Percentiles rank a stretch among this genome's conserved stretches.
Evolutionary conservation across 2,329 filamentous ascomycete species (phyloP).

Genomic region (Ophiocordyceps unilateralis): DNA sequence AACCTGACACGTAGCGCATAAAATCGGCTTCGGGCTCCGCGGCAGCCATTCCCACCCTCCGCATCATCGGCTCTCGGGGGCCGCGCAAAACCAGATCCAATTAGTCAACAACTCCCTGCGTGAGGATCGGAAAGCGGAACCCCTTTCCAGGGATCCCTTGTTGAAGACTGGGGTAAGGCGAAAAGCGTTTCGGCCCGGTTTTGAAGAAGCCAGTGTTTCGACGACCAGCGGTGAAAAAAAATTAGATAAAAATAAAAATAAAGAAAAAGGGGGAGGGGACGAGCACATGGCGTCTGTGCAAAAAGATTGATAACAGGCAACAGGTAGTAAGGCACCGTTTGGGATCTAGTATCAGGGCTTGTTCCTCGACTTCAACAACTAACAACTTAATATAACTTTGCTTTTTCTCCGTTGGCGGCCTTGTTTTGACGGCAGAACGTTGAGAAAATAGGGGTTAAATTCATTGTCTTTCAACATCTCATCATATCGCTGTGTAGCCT

Average conservation of each 20-base stretch:
- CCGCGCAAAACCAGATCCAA: background rate
- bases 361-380: too few relatives aligned
- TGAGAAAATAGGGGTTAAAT: too few relatives aligned
- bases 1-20: background rate
- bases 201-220: background rate
- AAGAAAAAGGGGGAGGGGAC: too few relatives aligned
- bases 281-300: too few relatives aligned
- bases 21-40: background rate
- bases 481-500: background rate
- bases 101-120: background rate
- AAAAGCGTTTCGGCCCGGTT: background rate
- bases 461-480: background rate
- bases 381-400: too few relatives aligned
- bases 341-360: too few relatives aligned
- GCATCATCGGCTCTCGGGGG: background rate
- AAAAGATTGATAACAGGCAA: too few relatives aligned
- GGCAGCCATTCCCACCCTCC: background rate
- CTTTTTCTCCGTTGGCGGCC: too few relatives aligned
- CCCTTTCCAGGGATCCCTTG: background rate
- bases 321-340: too few relatives aligned
- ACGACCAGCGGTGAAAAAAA: background rate
- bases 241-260: background rate
- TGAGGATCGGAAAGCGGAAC: background rate
- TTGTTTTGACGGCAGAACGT: background rate
- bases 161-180: too few relatives aligned